Conservation (phyloP, 1,139 yeast species). For the Candida gigantensis region DNA sequence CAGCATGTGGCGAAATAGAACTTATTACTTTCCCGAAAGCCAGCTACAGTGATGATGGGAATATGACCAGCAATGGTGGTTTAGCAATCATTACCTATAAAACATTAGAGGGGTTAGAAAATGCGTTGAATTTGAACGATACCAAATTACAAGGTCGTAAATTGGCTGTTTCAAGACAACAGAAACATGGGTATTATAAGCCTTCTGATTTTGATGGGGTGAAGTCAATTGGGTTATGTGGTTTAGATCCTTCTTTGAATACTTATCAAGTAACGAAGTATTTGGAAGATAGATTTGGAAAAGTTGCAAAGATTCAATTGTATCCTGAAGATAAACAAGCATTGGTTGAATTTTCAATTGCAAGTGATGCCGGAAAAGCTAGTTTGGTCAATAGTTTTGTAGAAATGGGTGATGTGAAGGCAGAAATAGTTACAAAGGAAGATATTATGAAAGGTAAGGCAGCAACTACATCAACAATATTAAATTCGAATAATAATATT, state of each 20-base stretch:
- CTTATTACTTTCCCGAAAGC: constrained; percentile 51
- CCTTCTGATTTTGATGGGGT: constrained; percentile 27
- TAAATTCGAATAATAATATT: too few relatives aligned
- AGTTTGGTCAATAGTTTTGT: constrained; percentile 27
- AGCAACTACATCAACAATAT: constrained; percentile 43
- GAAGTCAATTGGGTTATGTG: constrained; percentile 43
- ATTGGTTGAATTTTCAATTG: constrained; percentile 49
- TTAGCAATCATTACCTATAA: constrained; percentile 57
- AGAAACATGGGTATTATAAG: constrained; percentile 28
- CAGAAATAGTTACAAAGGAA: constrained; percentile 8
- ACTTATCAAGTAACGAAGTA: constrained; percentile 39
- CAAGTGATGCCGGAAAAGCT: constrained; percentile 59
- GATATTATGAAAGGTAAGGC: constrained; percentile 1
- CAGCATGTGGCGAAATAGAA: constrained; percentile 43
- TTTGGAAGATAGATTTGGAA: constrained; percentile 35
- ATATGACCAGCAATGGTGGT: constrained; percentile 46
- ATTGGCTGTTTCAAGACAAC: constrained; percentile 41
- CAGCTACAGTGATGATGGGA: constrained; percentile 21
- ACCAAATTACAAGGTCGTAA: constrained; percentile 39
- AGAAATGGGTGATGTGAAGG: constrained; percentile 10
- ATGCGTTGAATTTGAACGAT: constrained; percentile 42
- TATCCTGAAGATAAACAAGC: constrained; percentile 55
- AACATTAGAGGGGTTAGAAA: constrained; percentile 36
- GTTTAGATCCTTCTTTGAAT: constrained; percentile 49
- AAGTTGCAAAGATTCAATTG: constrained; percentile 42